These are phyloP conservation scores for Cylindrodendrum hubeiense DNA, from an alignment of 2,329 filamentous ascomycete genomes.

Conservation along the genomic window DNA sequence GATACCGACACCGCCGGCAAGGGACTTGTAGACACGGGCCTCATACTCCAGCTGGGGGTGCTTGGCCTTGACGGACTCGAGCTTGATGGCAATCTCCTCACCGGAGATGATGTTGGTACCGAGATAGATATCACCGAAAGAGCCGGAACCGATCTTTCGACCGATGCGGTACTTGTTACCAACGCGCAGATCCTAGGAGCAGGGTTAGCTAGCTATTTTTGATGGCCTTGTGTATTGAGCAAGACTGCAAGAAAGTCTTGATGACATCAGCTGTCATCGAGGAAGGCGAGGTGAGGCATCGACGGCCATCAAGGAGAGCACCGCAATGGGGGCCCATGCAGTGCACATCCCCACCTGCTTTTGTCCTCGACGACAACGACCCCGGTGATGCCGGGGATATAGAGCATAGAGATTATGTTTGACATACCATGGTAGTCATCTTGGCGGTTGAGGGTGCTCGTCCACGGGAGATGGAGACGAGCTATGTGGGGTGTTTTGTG, in stretches of 20 bases:
- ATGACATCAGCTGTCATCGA: neutral
- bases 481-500: slow-evolving; percentile 14
- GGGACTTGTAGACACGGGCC: slow-evolving; percentile 89
- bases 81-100: slow-evolving; percentile 99
- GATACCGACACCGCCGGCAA: slow-evolving; percentile 96
- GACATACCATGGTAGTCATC: slow-evolving; percentile 67
- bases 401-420: neutral
- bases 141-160: slow-evolving; percentile 97
- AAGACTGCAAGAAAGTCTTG: neutral
- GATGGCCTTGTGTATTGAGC: neutral
- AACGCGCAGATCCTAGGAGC: slow-evolving; percentile 89
- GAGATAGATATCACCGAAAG: slow-evolving; percentile 98
- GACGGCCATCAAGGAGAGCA: neutral
- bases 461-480: slow-evolving; percentile 39
- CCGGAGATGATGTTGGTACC: slow-evolving; percentile 99
- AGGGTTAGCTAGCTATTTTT: slow-evolving; percentile 33
- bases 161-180: slow-evolving; percentile 99
- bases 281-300: neutral
- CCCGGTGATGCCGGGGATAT: neutral
- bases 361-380: neutral
- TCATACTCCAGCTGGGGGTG: slow-evolving; percentile 99
- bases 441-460: slow-evolving; percentile 44
- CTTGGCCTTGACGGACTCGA: slow-evolving; percentile 99
- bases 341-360: neutral
- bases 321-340: neutral